Evolutionary conservation across 1,139 yeast species (phyloP), one percentile per base, ranked within the genome.

Genomic region (Tardiomyces blankii): DNA sequence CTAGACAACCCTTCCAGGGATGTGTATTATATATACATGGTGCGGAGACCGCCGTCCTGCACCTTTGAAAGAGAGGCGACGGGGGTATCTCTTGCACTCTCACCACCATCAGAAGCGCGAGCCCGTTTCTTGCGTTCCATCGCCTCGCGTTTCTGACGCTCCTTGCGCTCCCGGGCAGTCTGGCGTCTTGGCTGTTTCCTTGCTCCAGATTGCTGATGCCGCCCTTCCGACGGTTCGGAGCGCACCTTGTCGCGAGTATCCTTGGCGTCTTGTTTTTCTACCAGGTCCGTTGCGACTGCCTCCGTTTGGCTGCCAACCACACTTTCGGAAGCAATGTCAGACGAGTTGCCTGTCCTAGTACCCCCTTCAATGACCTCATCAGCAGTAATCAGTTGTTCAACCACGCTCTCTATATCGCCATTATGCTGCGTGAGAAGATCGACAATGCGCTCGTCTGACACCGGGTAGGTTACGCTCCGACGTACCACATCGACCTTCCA

Each of bases 401-500:
- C 40, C 39, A 12, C 42, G 44, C 23, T 21, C n/a, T 21, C 27
- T n/a, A 40, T 23, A 19, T 25, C 18, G 6, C 38, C 39, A 32
- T 40, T 43, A n/a, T 42, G 28, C 28, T 18, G 18, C 27, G n/a
- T 42, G 35, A 27, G 49, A 39, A 28, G 46, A 35, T 18, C 46
- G 19, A 18, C 42, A 35, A 42, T 43, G 32, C 23, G 38, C 19
- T 28, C 44, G 18, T 42, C 39, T 28, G 38, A 39, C 19, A 40
- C 49, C 42, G 23, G 42, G 44, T 49, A 51, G 2, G 57, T 55
- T 1, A 52, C 51, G 40, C 57, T 53, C 7, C 50, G 46, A 25
- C 49, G 39, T n/a, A 65, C 61, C 13, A 61, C 57, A 18, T 63
- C 61, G 7, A 65, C 48, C 48, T 65, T 59, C 65, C 67, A 65